phyloP scores from a whole-genome alignment of 179 eudicot genomes.

The Drosera spatulata region DNA sequence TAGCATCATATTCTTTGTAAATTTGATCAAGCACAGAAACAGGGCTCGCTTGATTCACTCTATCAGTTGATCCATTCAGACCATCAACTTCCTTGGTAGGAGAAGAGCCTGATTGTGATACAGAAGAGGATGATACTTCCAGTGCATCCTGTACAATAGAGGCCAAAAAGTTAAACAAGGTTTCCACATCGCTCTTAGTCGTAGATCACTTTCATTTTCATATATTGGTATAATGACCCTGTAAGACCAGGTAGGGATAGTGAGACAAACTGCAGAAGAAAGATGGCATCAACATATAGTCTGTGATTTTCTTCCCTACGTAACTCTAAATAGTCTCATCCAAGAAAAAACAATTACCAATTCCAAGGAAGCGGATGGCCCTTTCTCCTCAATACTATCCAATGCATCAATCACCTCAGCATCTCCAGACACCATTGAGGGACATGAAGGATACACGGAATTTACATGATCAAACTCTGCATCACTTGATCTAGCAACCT shows the following conservation, averaged over 20 bases:
- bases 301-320: neutral
- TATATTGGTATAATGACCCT: too few relatives aligned
- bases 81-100: conserved; percentile 22
- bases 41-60: conserved; percentile 56
- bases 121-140: conserved; percentile 10
- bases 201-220: neutral
- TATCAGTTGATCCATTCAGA: conserved; percentile 26
- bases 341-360: neutral
- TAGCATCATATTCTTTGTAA: conserved; percentile 42
- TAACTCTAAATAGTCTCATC: neutral
- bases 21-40: conserved; percentile 62
- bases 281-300: neutral
- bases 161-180: neutral
- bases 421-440: neutral
- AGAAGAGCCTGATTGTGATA: conserved; percentile 13
- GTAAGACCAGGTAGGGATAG: too few relatives aligned
- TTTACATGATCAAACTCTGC: neutral
- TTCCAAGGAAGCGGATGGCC: neutral
- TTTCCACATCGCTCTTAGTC: neutral
- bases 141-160: neutral
- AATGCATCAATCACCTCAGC: neutral
- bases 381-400: neutral
- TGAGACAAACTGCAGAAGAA: neutral
- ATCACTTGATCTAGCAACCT: neutral
- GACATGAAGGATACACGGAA: neutral